Evolutionary conservation across 2,329 filamentous ascomycete genomes (phyloP), one percentile per base, ranked within the genome.

Genomic region (Arthrobotrys megalospora): DNA sequence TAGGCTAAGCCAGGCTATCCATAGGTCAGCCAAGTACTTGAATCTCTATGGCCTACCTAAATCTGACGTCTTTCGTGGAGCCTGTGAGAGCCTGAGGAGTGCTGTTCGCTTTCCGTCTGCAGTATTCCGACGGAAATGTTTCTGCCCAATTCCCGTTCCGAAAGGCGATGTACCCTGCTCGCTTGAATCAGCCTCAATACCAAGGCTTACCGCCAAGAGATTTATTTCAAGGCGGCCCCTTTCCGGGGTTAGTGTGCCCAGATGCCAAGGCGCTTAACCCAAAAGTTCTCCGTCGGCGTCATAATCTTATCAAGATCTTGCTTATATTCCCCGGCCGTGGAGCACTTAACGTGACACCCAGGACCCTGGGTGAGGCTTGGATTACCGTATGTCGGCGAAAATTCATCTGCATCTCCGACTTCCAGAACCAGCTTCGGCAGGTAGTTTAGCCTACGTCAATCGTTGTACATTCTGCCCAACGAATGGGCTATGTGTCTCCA

Each of bases 71-170:
- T 58, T 58, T 38, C 32, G 52, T 60, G 55, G 36, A 41, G 21
- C 55, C 55, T 60, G 43, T 12, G 12, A 43, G 55, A 19, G 14
- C 32, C 52, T 38, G 32, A 1, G 2, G 8, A 2, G 7, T n/a
- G 7, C 4, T 2, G 11, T 60, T 12, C 19, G 55, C 55, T 60
- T 43, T 60, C 55, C 55, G 55, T 28, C 19, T 19, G 16, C 3
- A 43, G 55, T 60, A 58, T 60, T 43, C 55, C 55, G 55, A 7
- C 55, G 55, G 55, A 41, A 60, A 60, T 60, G 34, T 28, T 14
- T 41, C 34, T 43, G 55, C 19, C 36, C 36, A 60, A 43, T 36
- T 60, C 24, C 55, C 55, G 34, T 60, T 60, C 55, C 55, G 55
- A 60, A 41, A 28, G 55, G 55, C 55, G 55, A 60, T 60, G 10